Base-by-base conservation (phyloP, 2,329 filamentous ascomycete genomes). In the Neopestalotiopsis rosae region DNA sequence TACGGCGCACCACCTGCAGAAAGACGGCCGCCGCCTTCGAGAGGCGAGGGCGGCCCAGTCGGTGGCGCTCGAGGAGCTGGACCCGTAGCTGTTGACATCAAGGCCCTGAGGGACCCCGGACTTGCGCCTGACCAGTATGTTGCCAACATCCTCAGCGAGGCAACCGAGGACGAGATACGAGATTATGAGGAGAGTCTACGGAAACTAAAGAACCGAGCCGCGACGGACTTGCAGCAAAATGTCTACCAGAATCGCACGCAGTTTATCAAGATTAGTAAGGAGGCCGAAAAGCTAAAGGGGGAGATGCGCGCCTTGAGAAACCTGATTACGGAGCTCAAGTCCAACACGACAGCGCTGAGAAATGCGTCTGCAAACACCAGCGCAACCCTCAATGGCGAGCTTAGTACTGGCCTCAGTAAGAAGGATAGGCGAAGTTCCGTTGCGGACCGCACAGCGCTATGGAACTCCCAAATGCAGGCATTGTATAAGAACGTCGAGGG, bases 241-340 rank as follows among this genome's bases (percentile, higher is more conserved):
- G 92, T 99, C 65, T 95, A 97, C 81, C 95, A 98, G 80, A 99
- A 99, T 81, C 91, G 96, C 63, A 97, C 94, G 0, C 96, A 98
- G 77, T 99, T 99, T 78, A 98, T 99, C 85, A 97, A 97, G 81
- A 98, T 99, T 80, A 98, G 95, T 79, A 98, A 98, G 81, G 96
- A 99, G 83, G 96, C 97, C 1, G 96, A 99, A 81, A 98, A 97
- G 83, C 89, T 99, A 69, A 98, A 98, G 82, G 90, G 90, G 67
- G 96, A 99, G 80, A 98, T 99, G 96, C 90, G 94, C 66, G 93
- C 93, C 6, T 88, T 99, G 40, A 90, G 93, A 59, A 94, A 94
- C 72, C 87, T 98, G 66, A 98, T 99, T 92, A 91, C 94, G 2
- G 96, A 99, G 73, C 87, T 99, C 68, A 98, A 94, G 75, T 87